Evolutionary conservation across 2,329 filamentous ascomycete species (phyloP), one percentile per base, ranked within the genome.

Genomic region (Venturia pyrina): DNA sequence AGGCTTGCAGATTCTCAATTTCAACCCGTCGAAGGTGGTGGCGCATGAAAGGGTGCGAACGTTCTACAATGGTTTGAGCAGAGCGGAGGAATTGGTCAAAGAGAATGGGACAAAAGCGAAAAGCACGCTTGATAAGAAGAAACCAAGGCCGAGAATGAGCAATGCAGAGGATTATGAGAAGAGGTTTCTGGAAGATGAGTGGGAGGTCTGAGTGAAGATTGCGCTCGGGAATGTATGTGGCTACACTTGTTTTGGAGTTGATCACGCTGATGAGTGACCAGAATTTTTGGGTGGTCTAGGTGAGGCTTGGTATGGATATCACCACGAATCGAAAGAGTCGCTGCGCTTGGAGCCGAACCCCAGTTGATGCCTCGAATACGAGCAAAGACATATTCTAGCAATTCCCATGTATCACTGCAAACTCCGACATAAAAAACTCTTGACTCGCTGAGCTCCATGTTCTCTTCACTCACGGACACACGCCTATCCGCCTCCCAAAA

Each of bases 1-100:
- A 21, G 95, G 95, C 0, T 79, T 99, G 24, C 91, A 96, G 73
- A 93, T 99, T 15, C 77, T 93, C 62, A 84, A 91, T 44, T 99
- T 99, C 72, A 90, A 97, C 72, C 89, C 91, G 70, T 84, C 80
- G 68, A 98, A 96, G 77, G 93, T 99, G 34, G 93, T 96, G 87
- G 95, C 96, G 2, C 95, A 99, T 73, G 88, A 91, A 1, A 87
- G 87, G 71, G 95, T 99, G 21, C 82, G 91, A 6, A 82, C 82
- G 1, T 99, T 99, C 73, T 99, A 99, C 75, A 83, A 86, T 68
- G 89, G 90, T 71, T 79, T 99, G 44, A 89, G 89, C 71, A 88
- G 86, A 67, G 90, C 89, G 3, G 89, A 90, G 66, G 70, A 72
- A n/a, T 24, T 59, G 28, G 21, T 40, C 8, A 50, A 50, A 17